Base-by-base conservation (phyloP, 306 rosid species). In the Prunus mongolica region DNA sequence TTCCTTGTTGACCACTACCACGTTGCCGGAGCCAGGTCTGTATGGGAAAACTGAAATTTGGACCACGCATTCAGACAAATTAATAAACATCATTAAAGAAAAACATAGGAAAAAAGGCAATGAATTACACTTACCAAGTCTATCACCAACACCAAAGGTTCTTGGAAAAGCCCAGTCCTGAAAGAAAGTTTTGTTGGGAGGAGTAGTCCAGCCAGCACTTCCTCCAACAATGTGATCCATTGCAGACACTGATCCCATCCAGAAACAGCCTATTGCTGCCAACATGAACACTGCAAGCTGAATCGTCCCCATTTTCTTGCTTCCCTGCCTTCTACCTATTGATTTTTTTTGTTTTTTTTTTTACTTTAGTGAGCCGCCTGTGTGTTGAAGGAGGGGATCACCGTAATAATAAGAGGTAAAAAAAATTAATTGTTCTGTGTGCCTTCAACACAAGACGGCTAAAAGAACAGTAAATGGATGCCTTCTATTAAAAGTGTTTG, bases 221-320 rank as follows among this genome's bases (percentile, higher is more conserved):
- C 84, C 97, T 73, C 97, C 98, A 1, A 93, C 93, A 61, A 82
- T 38, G 80, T 93, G 96, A 69, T 71, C 82, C 34, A 77, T 27
- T 16, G 89, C 91, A 65, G 41, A 70, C 28, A 70, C 86, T 2
- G 74, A n/a, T 27, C 46, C 85, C 68, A 88, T 71, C 49, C 82
- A 1, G 44, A 77, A 28, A 73, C 76, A 74, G 15, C 85, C 77
- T 54, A 76, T 54, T 25, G 63, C 77, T 28, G 30, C 80, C 69
- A 81, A 51, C 4, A 82, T 16, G 14, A 82, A 49, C 61, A 81
- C n/a, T 70, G 47, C n/a, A 24, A 71, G 15, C 6, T 84, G 52
- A 81, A 79, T 71, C 68, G 76, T 75, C 8, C 47, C 69, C 91
- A 87, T 89, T 38, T 38, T 38, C 65, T 67, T 4, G n/a, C 74